Evolutionary conservation across 768 basidiomycete genomes (phyloP).

Genomic region (Russula olivacea): DNA sequence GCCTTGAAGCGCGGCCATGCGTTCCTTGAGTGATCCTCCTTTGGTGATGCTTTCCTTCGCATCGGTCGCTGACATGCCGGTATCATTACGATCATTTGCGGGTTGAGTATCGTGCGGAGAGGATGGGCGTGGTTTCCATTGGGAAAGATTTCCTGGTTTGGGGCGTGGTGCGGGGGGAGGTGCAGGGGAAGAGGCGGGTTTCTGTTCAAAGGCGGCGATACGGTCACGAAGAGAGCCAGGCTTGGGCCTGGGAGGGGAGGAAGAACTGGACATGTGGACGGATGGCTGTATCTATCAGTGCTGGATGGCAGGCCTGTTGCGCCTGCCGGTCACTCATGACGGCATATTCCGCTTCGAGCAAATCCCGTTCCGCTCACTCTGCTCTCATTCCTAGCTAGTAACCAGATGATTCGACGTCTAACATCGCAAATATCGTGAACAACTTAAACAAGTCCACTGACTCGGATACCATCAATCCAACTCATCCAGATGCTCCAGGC

Average conservation of each 20-base stretch:
- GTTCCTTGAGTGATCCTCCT: constrained; percentile 79
- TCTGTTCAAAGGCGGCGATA: constrained; percentile 81
- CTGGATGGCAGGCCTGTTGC: background rate
- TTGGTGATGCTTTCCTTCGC: constrained; percentile 81
- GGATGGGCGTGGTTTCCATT: constrained; percentile 63
- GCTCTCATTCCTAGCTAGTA: too few species aligned
- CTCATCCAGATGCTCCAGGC: background rate
- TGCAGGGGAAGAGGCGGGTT: constrained; percentile 39
- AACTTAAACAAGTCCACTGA: too few species aligned
- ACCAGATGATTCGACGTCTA: background rate
- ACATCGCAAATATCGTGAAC: background rate
- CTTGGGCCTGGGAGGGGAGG: constrained; percentile 56
- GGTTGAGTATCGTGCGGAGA: constrained; percentile 40
- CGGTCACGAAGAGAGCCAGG: constrained; percentile 78
- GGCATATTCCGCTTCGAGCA: background rate
- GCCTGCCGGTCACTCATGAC: background rate
- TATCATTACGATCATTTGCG: constrained; percentile 25
- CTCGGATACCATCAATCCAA: constrained; percentile 1
- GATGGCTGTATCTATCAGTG: background rate
- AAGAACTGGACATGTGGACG: constrained; percentile 52
- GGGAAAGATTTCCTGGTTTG: constrained; percentile 56
- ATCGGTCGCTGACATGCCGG: constrained; percentile 76
- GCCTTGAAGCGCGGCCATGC: constrained; percentile 92
- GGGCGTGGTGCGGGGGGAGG: constrained; percentile 45
- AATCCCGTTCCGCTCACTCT: too few species aligned